Evolutionary conservation across 768 basidiomycete genomes (phyloP), one percentile per base, ranked within the genome.

Genomic region (Lactarius tabidus): DNA sequence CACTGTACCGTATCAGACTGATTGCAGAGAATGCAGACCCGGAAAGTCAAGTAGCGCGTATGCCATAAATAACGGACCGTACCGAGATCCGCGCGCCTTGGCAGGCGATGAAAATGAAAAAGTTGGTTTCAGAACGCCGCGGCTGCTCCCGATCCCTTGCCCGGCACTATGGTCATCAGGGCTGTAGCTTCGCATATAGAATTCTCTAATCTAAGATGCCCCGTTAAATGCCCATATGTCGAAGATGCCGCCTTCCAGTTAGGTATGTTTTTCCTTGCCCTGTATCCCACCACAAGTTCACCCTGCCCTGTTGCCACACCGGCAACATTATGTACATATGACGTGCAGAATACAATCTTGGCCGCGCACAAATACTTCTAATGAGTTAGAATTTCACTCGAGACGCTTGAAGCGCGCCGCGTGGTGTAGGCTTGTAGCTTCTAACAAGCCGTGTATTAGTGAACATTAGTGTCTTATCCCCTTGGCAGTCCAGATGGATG

Each of bases 121-220:
- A 28, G 6, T 35, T 12, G 59, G 26, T 26, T 51, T 48, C 9
- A 35, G 20, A 28, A 20, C 12, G 17, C 43, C 35, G 39, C 65
- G 39, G 57, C 17, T 33, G 20, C 17, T 51, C 48, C 28, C 39
- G 41, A 23, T 51, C 56, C 28, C 18, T 20, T 4, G 31, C 26
- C 60, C 60, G 39, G 60, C 26, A 54, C 41, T 18, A 17, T 29
- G 64, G 59, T 20, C 52, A 8, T 57, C 64, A 65, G 60, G 58
- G 35, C 53, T 60, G 33, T 6, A 18, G 17, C 41, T 56, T 56
- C 41, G 41, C 31, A 35, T 29, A 39, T 57, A 26, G 56, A 36
- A 36, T 38, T 36, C 56, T 15, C 54, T 9, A 35, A 31, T 55
- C 10, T 23, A 14, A 29, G 17, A 12, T 10, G 35, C n/a, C 56